Evolutionary conservation across 2,329 filamentous ascomycete species (phyloP).

Genomic region (Blastomyces parvus): DNA sequence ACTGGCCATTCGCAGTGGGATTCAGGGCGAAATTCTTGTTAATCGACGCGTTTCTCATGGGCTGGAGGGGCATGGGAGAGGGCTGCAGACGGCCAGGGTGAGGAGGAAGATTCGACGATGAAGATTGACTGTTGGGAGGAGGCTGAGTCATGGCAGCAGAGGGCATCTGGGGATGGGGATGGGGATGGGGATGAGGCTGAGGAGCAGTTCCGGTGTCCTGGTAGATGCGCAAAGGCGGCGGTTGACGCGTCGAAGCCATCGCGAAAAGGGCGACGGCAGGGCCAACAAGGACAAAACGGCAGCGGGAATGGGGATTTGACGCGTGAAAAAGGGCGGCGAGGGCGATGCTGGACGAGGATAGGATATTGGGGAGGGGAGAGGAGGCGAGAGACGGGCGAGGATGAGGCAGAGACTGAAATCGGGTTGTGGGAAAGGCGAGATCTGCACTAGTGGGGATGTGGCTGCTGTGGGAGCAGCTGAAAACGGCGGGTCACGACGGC

Average conservation of each 20-base stretch:
- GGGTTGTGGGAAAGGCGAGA: constrained; percentile 2
- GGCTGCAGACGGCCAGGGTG: constrained; percentile 41
- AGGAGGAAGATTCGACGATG: not conserved
- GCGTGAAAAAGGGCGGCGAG: constrained; percentile 18
- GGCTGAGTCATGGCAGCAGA: constrained; percentile 20
- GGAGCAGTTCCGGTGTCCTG: constrained; percentile 40
- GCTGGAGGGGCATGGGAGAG: constrained; percentile 43
- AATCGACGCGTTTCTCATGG: constrained; percentile 32
- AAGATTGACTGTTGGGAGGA: constrained; percentile 19
- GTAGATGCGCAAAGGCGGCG: constrained; percentile 48
- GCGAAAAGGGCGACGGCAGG: constrained; percentile 13
- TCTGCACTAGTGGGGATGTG: constrained; percentile 8
- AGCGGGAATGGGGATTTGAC: constrained; percentile 20
- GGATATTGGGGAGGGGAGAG: not conserved
- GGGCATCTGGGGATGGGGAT: too few relatives aligned
- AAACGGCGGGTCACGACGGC: not conserved
- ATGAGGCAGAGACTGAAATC: not conserved
- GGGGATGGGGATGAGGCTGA: constrained; percentile 29
- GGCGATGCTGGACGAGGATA: not conserved
- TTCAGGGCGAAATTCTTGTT: constrained; percentile 59
- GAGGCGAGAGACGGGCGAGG: not conserved
- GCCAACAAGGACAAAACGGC: constrained; percentile 11
- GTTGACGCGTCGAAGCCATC: constrained; percentile 35
- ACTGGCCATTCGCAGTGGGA: constrained; percentile 43
- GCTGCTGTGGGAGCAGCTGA: constrained; percentile 2